A percentile compares a stretch with the other conserved stretches of the same genome.
phyloP scores from a whole-genome alignment of 2,329 filamentous ascomycete genomes.

The Proliferodiscus dingleyae region DNA sequence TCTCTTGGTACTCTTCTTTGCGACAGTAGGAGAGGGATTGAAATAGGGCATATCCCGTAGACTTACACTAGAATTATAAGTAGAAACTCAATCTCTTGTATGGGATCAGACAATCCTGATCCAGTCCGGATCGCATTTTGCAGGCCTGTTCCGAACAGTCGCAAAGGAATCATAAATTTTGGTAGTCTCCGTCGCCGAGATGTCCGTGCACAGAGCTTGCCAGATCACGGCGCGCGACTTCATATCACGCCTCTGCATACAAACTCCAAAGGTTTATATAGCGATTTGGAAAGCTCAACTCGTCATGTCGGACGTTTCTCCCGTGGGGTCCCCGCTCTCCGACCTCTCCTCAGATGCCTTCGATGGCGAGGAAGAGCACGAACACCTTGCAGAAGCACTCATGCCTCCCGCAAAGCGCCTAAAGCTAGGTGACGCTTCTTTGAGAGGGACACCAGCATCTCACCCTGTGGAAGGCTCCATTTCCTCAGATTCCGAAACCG shows the following conservation, averaged over 20 bases:
- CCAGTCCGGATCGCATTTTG: too few relatives aligned
- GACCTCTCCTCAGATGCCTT: slow-evolving; percentile 60
- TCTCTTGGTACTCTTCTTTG: slow-evolving; percentile 27
- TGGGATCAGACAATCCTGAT: too few relatives aligned
- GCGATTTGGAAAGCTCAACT: neutral
- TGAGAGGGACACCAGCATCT: slow-evolving; percentile 21
- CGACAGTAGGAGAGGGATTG: neutral
- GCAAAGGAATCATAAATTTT: too few relatives aligned
- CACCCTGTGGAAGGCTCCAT: slow-evolving; percentile 60
- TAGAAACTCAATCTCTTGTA: too few relatives aligned
- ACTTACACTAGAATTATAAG: too few relatives aligned
- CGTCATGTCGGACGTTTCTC: slow-evolving; percentile 46
- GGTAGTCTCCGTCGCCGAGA: too few relatives aligned
- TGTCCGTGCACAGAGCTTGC: too few relatives aligned
- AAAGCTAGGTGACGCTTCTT: slow-evolving; percentile 21
- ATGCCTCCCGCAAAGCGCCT: slow-evolving; percentile 32
- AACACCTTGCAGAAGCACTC: slow-evolving; percentile 38
- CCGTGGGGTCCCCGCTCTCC: slow-evolving; percentile 56
- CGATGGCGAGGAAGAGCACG: slow-evolving; percentile 48
- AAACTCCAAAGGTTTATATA: neutral
- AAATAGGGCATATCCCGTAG: neutral
- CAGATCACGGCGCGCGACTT: too few relatives aligned
- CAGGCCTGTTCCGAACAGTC: too few relatives aligned
- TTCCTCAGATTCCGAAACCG: slow-evolving; percentile 86
- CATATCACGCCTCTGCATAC: neutral